Evolutionary conservation across 495 filamentous ascomycete species (phyloP), one percentile per base, ranked within the genome.

Genomic region (Lentithecium fluviatile): DNA sequence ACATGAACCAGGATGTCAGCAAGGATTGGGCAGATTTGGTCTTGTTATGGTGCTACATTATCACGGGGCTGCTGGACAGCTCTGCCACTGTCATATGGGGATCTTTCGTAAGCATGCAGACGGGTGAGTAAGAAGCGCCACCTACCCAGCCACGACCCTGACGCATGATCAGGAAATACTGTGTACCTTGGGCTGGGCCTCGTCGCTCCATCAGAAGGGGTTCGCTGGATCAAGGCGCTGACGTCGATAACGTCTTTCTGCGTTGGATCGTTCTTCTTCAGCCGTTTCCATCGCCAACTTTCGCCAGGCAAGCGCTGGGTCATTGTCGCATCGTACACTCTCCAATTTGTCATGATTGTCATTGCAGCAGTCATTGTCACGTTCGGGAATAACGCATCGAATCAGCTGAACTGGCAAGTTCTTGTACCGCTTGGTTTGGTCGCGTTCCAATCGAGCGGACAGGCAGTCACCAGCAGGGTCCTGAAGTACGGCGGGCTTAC

Each of bases 31-130:
- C 81, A 21, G 85, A 89, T 64, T 29, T 86, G 0, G 61, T 88
- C 12, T 76, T 91, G 7, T 76, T 90, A 2, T 71, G 79, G 50
- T 87, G 85, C 71, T 90, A 89, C 64, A 73, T 87, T 56, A 86
- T 88, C 70, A 91, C 87, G 8, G 88, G 88, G 2, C 73, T 91
- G 0, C 78, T 91, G 6, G 88, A 91, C 69, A 86, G 83, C 76
- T 80, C 85, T 1, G 81, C 86, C 8, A 83, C 88, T 48, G 84
- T 82, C 24, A 85, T 85, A 23, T 90, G 87, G 87, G 86, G 86
- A 12, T 83, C 84, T 0, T 90, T 91, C 65, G 86, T 88, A 23
- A 86, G 83, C 64, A 90, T 91, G 88, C 87, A 91, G 67, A 90
- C 87, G 23, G 87, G 87, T 77, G 45, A 25, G 58, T 34, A 24